These are phyloP conservation scores for Sporothrix euskadiensis DNA, from an alignment of 2,329 filamentous ascomycete genomes.

Conservation along the genomic window DNA sequence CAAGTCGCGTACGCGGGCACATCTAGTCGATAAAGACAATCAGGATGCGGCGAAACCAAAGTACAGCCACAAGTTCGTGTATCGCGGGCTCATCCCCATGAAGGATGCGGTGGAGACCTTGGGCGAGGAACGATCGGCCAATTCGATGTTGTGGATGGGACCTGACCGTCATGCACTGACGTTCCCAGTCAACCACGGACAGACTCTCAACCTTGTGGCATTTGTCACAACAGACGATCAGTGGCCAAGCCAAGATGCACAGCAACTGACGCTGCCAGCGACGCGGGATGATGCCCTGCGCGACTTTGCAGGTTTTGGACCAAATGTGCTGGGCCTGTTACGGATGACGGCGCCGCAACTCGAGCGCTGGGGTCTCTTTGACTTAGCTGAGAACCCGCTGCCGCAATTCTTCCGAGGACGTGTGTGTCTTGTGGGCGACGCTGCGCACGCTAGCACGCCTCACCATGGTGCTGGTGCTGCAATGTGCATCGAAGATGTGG, in stretches of 20 bases:
- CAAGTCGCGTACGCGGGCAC: slow-evolving; percentile 54
- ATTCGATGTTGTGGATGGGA: slow-evolving; percentile 42
- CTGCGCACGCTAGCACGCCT: slow-evolving; percentile 63
- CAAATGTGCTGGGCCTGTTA: slow-evolving; percentile 39
- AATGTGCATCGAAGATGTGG: slow-evolving; percentile 57
- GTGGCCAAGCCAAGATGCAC: slow-evolving; percentile 37
- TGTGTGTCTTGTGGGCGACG: slow-evolving; percentile 58
- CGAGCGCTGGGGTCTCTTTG: slow-evolving; percentile 49
- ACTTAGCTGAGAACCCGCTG: slow-evolving; percentile 47
- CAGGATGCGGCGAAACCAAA: slow-evolving; percentile 44
- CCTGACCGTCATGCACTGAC: slow-evolving; percentile 60
- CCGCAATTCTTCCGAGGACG: slow-evolving; percentile 46
- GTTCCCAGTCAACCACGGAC: slow-evolving; percentile 59
- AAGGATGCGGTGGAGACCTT: slow-evolving; percentile 52
- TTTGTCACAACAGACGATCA: slow-evolving; percentile 39
- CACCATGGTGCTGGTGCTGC: slow-evolving; percentile 61
- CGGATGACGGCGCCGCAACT: slow-evolving; percentile 37
- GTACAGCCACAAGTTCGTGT: slow-evolving; percentile 60
- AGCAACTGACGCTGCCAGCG: slow-evolving; percentile 35
- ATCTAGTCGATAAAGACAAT: slow-evolving; percentile 52
- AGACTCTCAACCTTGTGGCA: slow-evolving; percentile 56
- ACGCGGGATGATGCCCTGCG: slow-evolving; percentile 40
- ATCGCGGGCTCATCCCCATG: slow-evolving; percentile 53
- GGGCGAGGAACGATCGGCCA: slow-evolving; percentile 43
- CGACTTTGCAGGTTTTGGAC: slow-evolving; percentile 42